These are phyloP conservation scores for Lactarius hengduanensis DNA, from an alignment of 768 basidiomycete genomes.

Conservation along the genomic window DNA sequence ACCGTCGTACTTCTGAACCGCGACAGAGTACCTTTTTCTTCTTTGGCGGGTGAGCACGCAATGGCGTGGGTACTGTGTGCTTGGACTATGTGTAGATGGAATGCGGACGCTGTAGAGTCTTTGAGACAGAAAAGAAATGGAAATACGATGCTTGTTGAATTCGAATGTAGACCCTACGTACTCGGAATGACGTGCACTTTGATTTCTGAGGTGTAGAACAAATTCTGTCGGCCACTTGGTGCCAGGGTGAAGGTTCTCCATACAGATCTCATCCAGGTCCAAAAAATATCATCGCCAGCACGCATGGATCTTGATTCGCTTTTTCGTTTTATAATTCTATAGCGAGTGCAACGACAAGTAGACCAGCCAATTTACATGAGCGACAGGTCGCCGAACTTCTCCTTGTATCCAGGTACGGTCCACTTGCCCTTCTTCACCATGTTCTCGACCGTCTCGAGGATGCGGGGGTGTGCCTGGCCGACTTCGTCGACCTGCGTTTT, in stretches of 20 bases:
- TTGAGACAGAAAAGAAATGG: not conserved
- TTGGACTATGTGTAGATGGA: not conserved
- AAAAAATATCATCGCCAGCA: not conserved
- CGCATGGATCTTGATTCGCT: not conserved
- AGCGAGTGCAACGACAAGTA: not conserved
- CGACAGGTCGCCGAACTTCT: slow-evolving; percentile 95
- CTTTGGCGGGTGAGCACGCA: not conserved
- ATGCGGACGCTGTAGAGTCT: slow-evolving; percentile 1
- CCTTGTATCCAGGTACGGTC: slow-evolving; percentile 95
- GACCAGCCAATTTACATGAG: slow-evolving; percentile 60
- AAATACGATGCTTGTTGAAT: not conserved
- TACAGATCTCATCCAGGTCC: not conserved
- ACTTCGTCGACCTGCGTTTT: slow-evolving; percentile 76
- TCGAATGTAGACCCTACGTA: not conserved
- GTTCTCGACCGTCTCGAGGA: slow-evolving; percentile 85
- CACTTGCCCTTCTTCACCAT: slow-evolving; percentile 99
- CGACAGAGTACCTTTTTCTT: not conserved
- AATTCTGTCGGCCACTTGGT: not conserved
- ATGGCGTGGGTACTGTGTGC: not conserved
- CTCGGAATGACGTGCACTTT: not conserved
- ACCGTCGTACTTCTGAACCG: not conserved
- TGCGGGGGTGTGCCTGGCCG: slow-evolving; percentile 87
- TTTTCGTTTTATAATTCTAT: slow-evolving; percentile 17
- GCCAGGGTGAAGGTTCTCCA: not conserved
- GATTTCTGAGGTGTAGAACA: not conserved